phyloP scores from a whole-genome alignment of 495 filamentous ascomycete genomes.

The Clohesyomyces aquaticus region DNA sequence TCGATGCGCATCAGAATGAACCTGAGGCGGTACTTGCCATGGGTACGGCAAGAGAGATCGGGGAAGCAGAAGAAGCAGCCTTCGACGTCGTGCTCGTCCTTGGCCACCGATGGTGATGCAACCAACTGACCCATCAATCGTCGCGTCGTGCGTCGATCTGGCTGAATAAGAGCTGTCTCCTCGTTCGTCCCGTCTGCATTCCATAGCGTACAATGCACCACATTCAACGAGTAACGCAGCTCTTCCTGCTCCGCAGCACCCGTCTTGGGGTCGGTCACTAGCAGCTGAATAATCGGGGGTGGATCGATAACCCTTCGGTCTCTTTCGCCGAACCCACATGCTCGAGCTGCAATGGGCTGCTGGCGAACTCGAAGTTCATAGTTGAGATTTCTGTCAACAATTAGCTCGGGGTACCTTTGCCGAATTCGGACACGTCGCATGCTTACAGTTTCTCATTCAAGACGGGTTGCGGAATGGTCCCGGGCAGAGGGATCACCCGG shows the following conservation, averaged over 20 bases:
- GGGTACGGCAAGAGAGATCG: slow-evolving; percentile 87
- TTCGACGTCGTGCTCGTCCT: slow-evolving; percentile 66
- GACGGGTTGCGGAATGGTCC: slow-evolving; percentile 39
- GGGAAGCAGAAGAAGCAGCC: slow-evolving; percentile 95
- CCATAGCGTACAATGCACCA: slow-evolving; percentile 82
- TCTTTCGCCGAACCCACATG: slow-evolving; percentile 91
- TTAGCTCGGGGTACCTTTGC: slow-evolving; percentile 20
- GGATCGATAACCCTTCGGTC: slow-evolving; percentile 94
- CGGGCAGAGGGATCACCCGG: slow-evolving; percentile 34
- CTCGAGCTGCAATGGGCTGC: slow-evolving; percentile 85
- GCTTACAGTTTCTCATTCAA: slow-evolving; percentile 40
- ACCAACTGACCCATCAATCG: slow-evolving; percentile 80
- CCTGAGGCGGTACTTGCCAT: slow-evolving; percentile 77
- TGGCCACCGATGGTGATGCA: slow-evolving; percentile 70
- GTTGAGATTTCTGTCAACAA: slow-evolving; percentile 37
- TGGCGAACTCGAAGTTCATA: slow-evolving; percentile 74
- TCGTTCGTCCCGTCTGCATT: slow-evolving; percentile 63
- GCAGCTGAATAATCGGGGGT: slow-evolving; percentile 89
- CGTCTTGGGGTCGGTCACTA: slow-evolving; percentile 66
- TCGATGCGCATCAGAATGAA: slow-evolving; percentile 87
- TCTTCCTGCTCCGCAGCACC: slow-evolving; percentile 58
- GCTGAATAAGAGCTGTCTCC: slow-evolving; percentile 56
- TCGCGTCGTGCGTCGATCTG: slow-evolving; percentile 55
- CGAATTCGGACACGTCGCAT: slow-evolving; percentile 5
- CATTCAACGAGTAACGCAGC: slow-evolving; percentile 73